Evolutionary conservation across 164 flowering plant genomes (phyloP).

Genomic region (Vitis rupestris): DNA sequence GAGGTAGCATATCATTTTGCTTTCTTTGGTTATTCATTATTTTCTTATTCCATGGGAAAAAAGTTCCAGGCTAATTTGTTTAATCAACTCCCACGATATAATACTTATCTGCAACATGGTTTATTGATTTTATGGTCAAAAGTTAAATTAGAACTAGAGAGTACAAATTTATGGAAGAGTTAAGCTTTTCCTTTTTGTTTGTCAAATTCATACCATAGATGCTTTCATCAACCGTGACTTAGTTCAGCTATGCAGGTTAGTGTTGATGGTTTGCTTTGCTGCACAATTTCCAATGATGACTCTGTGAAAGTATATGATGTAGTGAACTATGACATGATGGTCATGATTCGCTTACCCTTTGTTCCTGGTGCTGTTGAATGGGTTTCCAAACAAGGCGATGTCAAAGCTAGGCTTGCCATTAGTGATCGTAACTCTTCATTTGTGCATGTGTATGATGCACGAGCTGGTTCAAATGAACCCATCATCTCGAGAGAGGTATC

Average conservation of each 20-base stretch:
- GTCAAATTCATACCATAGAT: background rate
- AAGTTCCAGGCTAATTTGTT: too few species aligned
- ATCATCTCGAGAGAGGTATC: constrained; percentile 78
- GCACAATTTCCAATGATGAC: constrained; percentile 84
- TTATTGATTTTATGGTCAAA: too few species aligned
- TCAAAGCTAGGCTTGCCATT: constrained; percentile 81
- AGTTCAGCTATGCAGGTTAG: constrained; percentile 90
- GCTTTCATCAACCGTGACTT: constrained; percentile 49
- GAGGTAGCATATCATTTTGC: background rate
- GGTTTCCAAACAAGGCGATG: constrained; percentile 96
- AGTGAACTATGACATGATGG: constrained; percentile 99
- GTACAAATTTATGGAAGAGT: too few species aligned
- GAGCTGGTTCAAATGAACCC: constrained; percentile 84
- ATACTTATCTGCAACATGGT: too few species aligned
- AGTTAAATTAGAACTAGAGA: too few species aligned
- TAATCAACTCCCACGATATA: too few species aligned
- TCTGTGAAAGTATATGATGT: constrained; percentile 97
- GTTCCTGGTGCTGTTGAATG: constrained; percentile 86
- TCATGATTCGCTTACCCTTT: constrained; percentile 86
- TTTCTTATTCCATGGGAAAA: background rate
- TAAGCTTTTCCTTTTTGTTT: background rate
- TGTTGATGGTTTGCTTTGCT: constrained; percentile 89
- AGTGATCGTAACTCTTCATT: constrained; percentile 77
- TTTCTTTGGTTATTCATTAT: background rate
- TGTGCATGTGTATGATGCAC: constrained; percentile 89